These are phyloP conservation scores for Striga asiatica DNA, from an alignment of 257 asterid genomes.

Conservation along the genomic window DNA sequence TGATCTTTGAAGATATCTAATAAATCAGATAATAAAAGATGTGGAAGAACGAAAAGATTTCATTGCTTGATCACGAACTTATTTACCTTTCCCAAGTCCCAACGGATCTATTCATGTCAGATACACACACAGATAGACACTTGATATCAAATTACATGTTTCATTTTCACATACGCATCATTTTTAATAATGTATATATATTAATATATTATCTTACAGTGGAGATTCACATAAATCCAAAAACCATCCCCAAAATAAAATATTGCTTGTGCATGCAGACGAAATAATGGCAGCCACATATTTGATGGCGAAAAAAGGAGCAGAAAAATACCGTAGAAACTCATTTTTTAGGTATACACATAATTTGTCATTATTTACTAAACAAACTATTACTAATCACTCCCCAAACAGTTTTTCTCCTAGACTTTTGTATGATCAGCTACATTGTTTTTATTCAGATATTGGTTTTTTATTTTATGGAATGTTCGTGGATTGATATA, in stretches of 20 bases:
- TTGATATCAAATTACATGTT: constrained; percentile 3
- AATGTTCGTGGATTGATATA: too few species aligned
- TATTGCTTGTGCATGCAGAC: constrained; percentile 15
- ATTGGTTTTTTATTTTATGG: too few species aligned
- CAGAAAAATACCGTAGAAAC: not conserved
- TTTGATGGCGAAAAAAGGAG: not conserved
- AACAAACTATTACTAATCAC: too few species aligned
- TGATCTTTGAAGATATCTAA: too few species aligned
- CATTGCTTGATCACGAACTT: constrained; percentile 9
- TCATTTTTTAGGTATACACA: too few species aligned
- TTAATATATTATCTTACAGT: too few species aligned
- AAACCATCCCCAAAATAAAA: not conserved
- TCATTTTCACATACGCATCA: constrained; percentile 4
- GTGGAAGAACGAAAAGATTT: constrained; percentile 17
- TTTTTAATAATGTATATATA: not conserved
- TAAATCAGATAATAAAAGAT: not conserved
- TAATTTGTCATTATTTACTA: too few species aligned
- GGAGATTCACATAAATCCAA: constrained; percentile 13
- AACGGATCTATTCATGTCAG: not conserved
- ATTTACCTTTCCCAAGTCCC: constrained; percentile 9
- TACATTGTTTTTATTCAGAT: too few species aligned
- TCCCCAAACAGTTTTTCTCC: too few species aligned
- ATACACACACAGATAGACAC: not conserved
- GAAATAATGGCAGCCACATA: constrained; percentile 18
- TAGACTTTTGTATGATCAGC: too few species aligned